phyloP scores from a whole-genome alignment of 768 basidiomycete genomes.

The Phallus indusiatus region DNA sequence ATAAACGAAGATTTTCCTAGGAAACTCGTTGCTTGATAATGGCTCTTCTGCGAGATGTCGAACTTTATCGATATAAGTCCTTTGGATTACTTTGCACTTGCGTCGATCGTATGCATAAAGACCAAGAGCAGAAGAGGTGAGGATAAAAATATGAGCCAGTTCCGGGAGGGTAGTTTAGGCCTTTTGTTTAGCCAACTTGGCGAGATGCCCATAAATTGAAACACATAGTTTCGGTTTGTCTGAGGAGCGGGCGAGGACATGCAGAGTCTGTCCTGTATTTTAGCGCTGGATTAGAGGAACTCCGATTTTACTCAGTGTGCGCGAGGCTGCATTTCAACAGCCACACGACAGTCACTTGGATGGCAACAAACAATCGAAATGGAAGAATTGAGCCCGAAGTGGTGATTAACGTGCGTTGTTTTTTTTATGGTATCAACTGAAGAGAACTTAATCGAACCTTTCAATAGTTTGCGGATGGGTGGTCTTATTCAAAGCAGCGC shows the following conservation, averaged over 20 bases:
- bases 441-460: neutral
- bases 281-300: neutral
- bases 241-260: neutral
- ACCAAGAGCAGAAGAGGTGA: constrained; percentile 61
- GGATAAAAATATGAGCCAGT: constrained; percentile 89
- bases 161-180: constrained; percentile 80
- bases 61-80: constrained; percentile 74
- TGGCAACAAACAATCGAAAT: constrained; percentile 20
- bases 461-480: constrained; percentile 54
- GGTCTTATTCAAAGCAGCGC: constrained; percentile 56
- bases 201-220: constrained; percentile 36
- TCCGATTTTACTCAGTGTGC: neutral
- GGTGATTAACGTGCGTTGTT: constrained; percentile 48
- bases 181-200: constrained; percentile 76
- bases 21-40: constrained; percentile 50
- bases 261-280: neutral
- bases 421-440: neutral
- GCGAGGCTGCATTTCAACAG: too few relatives aligned
- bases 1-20: constrained; percentile 78
- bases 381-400: constrained; percentile 57
- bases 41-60: constrained; percentile 64
- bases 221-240: neutral
- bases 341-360: neutral
- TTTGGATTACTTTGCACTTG: constrained; percentile 68
- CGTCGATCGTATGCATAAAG: constrained; percentile 81